Evolutionary conservation across 192 early-diverging fungal species (phyloP).

Genomic region (Polychytrium aggregatum): DNA sequence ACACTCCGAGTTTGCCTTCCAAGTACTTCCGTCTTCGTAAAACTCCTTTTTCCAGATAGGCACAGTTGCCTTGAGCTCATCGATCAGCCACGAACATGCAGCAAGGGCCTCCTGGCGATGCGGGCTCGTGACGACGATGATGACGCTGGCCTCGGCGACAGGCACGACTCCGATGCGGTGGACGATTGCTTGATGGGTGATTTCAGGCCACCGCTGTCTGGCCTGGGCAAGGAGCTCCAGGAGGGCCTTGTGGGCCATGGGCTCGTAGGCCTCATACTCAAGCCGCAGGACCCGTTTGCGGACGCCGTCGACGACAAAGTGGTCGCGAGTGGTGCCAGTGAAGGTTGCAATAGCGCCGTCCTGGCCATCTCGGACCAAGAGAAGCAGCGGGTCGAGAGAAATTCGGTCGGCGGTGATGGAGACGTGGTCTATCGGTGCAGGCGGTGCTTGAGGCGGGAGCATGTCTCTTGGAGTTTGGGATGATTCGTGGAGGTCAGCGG

Average conservation of each 20-base stretch:
- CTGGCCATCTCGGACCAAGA: conserved; percentile 49
- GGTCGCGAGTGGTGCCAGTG: conserved; percentile 75
- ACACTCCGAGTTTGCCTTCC: conserved; percentile 51
- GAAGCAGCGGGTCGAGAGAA: conserved; percentile 43
- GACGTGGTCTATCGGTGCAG: conserved; percentile 38
- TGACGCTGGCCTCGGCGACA: conserved; percentile 69
- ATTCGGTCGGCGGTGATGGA: conserved; percentile 46
- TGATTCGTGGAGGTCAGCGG: too few species aligned
- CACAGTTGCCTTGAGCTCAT: conserved; percentile 73
- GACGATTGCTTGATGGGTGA: conserved; percentile 61
- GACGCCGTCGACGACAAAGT: conserved; percentile 34
- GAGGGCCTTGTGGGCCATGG: conserved; percentile 74
- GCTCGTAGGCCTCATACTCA: conserved; percentile 77
- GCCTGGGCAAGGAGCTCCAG: conserved; percentile 48
- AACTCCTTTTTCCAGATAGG: conserved; percentile 96
- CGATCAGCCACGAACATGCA: conserved; percentile 72
- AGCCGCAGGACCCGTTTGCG: conserved; percentile 61
- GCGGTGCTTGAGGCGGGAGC: too few species aligned
- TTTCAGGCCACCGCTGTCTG: conserved; percentile 44
- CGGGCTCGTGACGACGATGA: conserved; percentile 66
- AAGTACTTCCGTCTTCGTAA: conserved; percentile 66
- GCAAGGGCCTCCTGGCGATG: conserved; percentile 69
- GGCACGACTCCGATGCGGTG: conserved; percentile 73
- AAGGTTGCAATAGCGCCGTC: conserved; percentile 88
- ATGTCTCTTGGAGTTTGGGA: too few species aligned